Evolutionary conservation across 352 stramenopile genomes (phyloP).

Genomic region (Globisporangium uncinulatum): DNA sequence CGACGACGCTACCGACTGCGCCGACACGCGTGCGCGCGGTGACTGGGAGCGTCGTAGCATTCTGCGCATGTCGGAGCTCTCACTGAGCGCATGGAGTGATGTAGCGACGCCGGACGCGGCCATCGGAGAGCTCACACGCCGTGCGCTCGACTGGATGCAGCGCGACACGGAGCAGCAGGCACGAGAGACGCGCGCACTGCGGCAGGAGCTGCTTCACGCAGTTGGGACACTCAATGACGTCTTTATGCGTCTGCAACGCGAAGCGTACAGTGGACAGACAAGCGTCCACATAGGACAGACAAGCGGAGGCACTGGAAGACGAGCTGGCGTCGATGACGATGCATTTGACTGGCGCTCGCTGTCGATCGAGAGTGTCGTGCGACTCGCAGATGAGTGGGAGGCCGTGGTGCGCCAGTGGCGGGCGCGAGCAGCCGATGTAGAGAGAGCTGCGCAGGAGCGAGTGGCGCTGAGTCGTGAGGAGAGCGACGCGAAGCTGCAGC

Average conservation of each 20-base stretch:
- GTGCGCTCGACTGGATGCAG: constrained; percentile 39
- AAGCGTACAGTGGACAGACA: too few species aligned
- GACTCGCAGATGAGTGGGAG: constrained; percentile 24
- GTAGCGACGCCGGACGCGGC: background rate
- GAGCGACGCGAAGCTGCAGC: constrained; percentile 20
- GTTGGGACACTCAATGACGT: constrained; percentile 24
- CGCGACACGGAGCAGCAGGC: constrained; percentile 31
- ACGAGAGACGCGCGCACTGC: constrained; percentile 22
- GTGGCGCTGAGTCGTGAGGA: constrained; percentile 25
- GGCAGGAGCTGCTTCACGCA: constrained; percentile 18
- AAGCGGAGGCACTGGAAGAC: too few species aligned
- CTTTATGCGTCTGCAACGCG: constrained; percentile 2
- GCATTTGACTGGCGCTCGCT: constrained; percentile 3
- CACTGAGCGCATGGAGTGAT: constrained; percentile 4
- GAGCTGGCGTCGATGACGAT: too few species aligned
- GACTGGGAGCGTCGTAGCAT: constrained; percentile 6
- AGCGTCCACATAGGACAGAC: too few species aligned
- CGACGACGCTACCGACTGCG: background rate
- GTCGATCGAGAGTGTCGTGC: constrained; percentile 15
- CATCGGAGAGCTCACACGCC: constrained; percentile 19
- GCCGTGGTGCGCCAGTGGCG: constrained; percentile 27
- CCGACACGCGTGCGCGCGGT: background rate
- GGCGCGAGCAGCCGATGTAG: constrained; percentile 12
- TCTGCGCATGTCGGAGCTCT: constrained; percentile 11
- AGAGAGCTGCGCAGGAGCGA: constrained; percentile 14